Percentiles rank a stretch among this genome's conserved stretches.
phyloP scores from a whole-genome alignment of 495 filamentous ascomycete species.

The Lepidopterella palustris region DNA sequence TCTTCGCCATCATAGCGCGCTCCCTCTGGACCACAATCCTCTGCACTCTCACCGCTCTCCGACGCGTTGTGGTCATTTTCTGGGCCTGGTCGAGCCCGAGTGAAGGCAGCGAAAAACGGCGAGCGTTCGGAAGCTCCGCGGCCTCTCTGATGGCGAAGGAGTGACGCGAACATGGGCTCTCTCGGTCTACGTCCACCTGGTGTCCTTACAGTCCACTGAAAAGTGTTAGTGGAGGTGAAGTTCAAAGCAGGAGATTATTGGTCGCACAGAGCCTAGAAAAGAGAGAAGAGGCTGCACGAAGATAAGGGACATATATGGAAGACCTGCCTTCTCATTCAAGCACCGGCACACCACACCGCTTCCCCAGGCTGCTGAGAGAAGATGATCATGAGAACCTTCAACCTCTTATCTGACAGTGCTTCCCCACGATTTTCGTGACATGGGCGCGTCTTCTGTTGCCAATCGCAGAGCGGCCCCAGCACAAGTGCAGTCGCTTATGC shows the following conservation, averaged over 20 bases:
- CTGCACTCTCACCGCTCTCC: neutral
- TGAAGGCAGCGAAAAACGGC: constrained; percentile 20
- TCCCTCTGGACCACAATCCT: constrained; percentile 8
- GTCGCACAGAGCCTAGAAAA: neutral
- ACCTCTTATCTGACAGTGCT: neutral
- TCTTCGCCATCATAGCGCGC: constrained; percentile 12
- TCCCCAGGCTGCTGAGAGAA: neutral
- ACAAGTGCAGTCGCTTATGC: neutral
- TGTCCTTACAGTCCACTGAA: neutral
- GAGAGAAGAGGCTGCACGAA: neutral
- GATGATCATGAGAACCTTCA: neutral
- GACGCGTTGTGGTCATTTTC: neutral
- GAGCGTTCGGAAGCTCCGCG: constrained; percentile 17
- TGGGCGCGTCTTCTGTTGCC: neutral
- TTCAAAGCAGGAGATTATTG: neutral
- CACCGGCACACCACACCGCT: neutral
- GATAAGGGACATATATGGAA: neutral
- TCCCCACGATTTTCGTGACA: constrained; percentile 1
- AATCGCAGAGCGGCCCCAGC: neutral
- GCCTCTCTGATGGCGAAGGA: constrained; percentile 15
- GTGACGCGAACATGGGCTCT: constrained; percentile 24
- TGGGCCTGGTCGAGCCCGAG: constrained; percentile 7
- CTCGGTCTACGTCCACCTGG: neutral
- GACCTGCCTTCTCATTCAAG: neutral
- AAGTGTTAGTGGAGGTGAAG: neutral